phyloP scores from a whole-genome alignment of 2,329 filamentous ascomycete genomes.

The Pseudogymnoascus sp. region DNA sequence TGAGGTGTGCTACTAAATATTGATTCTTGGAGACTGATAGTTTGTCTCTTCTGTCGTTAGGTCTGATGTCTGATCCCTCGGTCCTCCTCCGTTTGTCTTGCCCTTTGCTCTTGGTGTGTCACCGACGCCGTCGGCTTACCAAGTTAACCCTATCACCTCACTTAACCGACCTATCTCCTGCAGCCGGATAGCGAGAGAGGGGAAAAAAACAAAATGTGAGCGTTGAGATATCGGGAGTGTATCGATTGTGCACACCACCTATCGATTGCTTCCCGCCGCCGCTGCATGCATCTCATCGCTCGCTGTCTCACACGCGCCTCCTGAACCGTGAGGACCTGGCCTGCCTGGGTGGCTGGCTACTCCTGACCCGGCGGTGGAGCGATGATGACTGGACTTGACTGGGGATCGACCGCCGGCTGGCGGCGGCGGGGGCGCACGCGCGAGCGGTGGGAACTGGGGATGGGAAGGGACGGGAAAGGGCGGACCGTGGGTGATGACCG shows the following conservation, averaged over 20 bases:
- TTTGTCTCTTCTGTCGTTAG: no score
- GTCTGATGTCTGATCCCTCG: no score
- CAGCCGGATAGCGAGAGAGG: not conserved
- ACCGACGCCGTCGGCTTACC: not conserved
- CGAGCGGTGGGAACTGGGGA: not conserved
- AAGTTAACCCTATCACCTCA: no score
- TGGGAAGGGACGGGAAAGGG: not conserved
- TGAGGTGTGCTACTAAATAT: no score
- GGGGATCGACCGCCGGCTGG: not conserved
- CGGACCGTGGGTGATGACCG: not conserved
- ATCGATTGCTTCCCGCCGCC: slow-evolving; percentile 2
- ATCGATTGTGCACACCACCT: not conserved
- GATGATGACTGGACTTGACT: not conserved
- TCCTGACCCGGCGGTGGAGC: not conserved
- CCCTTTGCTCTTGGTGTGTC: not conserved
- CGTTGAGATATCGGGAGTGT: slow-evolving; percentile 2
- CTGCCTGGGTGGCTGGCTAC: not conserved
- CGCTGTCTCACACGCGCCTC: not conserved
- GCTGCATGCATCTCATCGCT: not conserved
- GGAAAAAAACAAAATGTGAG: not conserved
- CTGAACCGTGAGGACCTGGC: not conserved
- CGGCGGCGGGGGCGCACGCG: not conserved
- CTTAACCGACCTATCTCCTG: not conserved
- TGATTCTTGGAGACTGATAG: no score
- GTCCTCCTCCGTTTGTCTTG: not conserved